These are phyloP conservation scores for Tulasnella sp. DNA, from an alignment of 768 basidiomycete genomes.

Conservation along the genomic window DNA sequence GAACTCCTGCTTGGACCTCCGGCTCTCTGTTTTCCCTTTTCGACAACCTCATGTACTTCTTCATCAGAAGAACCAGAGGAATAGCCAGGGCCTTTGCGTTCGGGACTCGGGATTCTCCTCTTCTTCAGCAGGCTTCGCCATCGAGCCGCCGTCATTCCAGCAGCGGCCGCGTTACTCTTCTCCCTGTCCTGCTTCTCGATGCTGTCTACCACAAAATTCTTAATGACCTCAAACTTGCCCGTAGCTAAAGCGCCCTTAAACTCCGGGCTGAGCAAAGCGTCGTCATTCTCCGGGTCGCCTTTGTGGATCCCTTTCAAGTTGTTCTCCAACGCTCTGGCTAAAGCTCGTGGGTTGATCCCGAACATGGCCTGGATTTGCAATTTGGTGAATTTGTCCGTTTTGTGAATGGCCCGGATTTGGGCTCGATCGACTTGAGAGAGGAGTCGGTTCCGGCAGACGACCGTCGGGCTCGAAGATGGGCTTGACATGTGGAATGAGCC, in stretches of 20 bases:
- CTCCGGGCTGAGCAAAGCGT: not conserved
- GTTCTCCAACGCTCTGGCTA: not conserved
- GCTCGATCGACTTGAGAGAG: constrained; percentile 7
- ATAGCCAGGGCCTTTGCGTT: too few relatives aligned
- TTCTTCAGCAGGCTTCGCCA: too few relatives aligned
- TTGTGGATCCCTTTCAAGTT: not conserved
- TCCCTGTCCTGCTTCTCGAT: not conserved
- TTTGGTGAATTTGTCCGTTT: not conserved
- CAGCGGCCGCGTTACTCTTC: not conserved
- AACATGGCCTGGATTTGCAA: not conserved
- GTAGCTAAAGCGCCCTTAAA: not conserved
- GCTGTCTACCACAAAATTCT: not conserved
- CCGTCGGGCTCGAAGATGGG: not conserved
- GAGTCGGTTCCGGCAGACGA: not conserved
- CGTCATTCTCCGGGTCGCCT: constrained; percentile 10
- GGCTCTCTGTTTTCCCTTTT: too few relatives aligned
- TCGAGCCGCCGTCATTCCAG: too few relatives aligned
- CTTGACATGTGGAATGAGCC: not conserved
- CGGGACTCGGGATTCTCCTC: too few relatives aligned
- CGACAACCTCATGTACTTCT: too few relatives aligned
- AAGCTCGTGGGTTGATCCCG: not conserved
- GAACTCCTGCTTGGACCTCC: too few relatives aligned
- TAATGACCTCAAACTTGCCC: not conserved
- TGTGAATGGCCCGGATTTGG: not conserved
- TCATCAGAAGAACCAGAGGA: too few relatives aligned